Evolutionary conservation across 2,329 filamentous ascomycete genomes (phyloP).

Genomic region (Fusarium virguliforme): DNA sequence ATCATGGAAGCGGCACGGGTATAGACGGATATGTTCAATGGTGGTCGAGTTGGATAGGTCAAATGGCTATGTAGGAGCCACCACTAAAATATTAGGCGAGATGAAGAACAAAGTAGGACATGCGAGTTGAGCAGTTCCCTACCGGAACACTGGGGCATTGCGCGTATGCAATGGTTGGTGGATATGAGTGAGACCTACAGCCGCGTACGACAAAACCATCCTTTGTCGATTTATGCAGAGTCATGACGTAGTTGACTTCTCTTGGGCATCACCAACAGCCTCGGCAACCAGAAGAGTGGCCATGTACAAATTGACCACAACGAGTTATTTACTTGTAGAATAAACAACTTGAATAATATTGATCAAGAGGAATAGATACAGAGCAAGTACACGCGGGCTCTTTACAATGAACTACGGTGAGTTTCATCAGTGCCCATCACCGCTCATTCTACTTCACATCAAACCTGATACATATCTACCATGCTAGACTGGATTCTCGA

Average conservation of each 20-base stretch:
- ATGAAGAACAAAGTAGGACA: slow-evolving; percentile 18
- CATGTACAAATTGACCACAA: slow-evolving; percentile 3
- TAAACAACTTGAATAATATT: neutral
- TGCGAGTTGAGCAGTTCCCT: neutral
- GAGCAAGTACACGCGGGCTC: slow-evolving; percentile 10
- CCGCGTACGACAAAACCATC: neutral
- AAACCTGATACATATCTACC: neutral
- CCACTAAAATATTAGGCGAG: neutral
- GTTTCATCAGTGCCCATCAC: neutral
- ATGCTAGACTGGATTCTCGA: slow-evolving; percentile 72
- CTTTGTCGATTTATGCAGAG: neutral
- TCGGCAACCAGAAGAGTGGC: neutral
- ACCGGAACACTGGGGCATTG: neutral
- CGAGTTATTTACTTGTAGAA: neutral
- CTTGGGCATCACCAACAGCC: slow-evolving; percentile 15
- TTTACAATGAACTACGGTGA: slow-evolving; percentile 38
- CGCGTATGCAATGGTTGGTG: slow-evolving; percentile 13
- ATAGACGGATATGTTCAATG: slow-evolving; percentile 9
- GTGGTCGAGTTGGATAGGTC: neutral
- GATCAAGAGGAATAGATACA: neutral
- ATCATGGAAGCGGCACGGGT: slow-evolving; percentile 72
- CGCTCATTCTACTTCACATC: neutral
- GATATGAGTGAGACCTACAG: slow-evolving; percentile 1
- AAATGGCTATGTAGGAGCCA: neutral
- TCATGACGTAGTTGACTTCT: slow-evolving; percentile 17